Base-by-base conservation (phyloP, 2,329 filamentous ascomycete genomes). In the Colletotrichum ledebouriae region DNA sequence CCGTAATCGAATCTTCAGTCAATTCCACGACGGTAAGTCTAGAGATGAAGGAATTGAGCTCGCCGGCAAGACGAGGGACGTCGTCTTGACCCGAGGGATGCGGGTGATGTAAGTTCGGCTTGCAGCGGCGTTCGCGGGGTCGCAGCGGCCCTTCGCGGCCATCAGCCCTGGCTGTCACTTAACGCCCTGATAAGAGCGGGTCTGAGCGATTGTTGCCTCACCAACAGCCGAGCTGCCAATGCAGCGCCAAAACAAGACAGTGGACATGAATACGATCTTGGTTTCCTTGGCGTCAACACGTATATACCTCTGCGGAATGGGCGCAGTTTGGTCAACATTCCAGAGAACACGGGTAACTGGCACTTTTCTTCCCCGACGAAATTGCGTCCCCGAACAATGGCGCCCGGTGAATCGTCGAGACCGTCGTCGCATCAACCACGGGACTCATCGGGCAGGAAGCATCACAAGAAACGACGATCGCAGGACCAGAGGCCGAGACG, bases 171-270 rank as follows among this genome's bases (percentile, higher is more conserved):
- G 53, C 60, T 39, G 39, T 22, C 67, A 65, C 59, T 71, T 64
- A 50, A 72, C 59, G 53, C 63, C 57, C 53, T 69, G 76, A 77
- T 76, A 72, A 76, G 66, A 11, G 20, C 4, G 37, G 33, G n/a
- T 10, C 34, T 17, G 17, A 17, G 34, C 34, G 79, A 80, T 79
- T 73, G 81, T 83, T 83, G 79, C 77, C 77, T 71, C 58, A 80
- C 71, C 81, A 81, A 83, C 81, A 70, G 64, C 69, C 62, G 64
- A 72, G 62, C 20, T 41, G 68, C 70, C 73, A 73, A 73, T 70
- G 56, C 49, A 56, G 59, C 58, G 55, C 72, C 72, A 71, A 74
- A 63, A 68, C 69, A 71, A 39, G 69, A 59, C 55, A 69, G 44
- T 11, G 65, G 59, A 63, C 47, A 34, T 46, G 55, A 39, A 46